Evolutionary conservation across 1,284 basidiomycete genomes (phyloP).

Genomic region (Apiotrichum brassicae): DNA sequence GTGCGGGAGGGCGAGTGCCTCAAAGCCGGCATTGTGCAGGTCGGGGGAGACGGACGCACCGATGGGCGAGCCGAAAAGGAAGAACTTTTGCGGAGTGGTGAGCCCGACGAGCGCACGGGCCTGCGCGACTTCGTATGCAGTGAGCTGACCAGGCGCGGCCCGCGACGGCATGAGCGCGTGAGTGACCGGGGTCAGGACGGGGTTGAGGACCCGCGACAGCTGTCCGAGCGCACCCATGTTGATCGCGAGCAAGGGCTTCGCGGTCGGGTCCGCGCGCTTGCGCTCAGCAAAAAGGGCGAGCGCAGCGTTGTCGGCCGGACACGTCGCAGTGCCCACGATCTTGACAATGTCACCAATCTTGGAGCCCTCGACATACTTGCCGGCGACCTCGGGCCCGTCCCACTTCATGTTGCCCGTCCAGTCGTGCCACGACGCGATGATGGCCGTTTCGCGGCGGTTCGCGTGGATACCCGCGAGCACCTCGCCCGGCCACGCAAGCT

Average conservation of each 20-base stretch:
- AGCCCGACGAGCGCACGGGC: slow-evolving; percentile 76
- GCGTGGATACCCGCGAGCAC: slow-evolving; percentile 58
- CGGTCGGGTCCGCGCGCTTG: slow-evolving; percentile 42
- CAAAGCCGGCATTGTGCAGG: slow-evolving; percentile 86
- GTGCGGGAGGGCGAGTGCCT: slow-evolving; percentile 73
- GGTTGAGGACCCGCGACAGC: slow-evolving; percentile 80
- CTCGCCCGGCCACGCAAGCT: slow-evolving; percentile 67
- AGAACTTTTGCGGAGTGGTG: slow-evolving; percentile 65
- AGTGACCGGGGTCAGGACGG: slow-evolving; percentile 80
- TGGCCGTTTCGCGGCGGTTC: slow-evolving; percentile 64
- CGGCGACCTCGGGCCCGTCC: slow-evolving; percentile 61
- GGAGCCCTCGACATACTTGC: slow-evolving; percentile 62
- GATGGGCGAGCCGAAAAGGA: slow-evolving; percentile 85
- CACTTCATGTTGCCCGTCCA: slow-evolving; percentile 81
- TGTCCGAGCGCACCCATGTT: slow-evolving; percentile 90
- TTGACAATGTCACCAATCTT: slow-evolving; percentile 83
- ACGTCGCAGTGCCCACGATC: slow-evolving; percentile 77
- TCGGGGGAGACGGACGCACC: slow-evolving; percentile 83
- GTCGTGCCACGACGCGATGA: slow-evolving; percentile 93
- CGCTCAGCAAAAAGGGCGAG: slow-evolving; percentile 64
- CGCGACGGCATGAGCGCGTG: slow-evolving; percentile 74
- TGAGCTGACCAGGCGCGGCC: slow-evolving; percentile 88
- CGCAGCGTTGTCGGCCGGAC: slow-evolving; percentile 70
- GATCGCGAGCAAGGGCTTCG: slow-evolving; percentile 83
- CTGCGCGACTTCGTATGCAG: slow-evolving; percentile 75